Evolutionary conservation across 2,329 filamentous ascomycete species (phyloP), one percentile per base, ranked within the genome.

Genomic region (Thermothelomyces thermophilus): DNA sequence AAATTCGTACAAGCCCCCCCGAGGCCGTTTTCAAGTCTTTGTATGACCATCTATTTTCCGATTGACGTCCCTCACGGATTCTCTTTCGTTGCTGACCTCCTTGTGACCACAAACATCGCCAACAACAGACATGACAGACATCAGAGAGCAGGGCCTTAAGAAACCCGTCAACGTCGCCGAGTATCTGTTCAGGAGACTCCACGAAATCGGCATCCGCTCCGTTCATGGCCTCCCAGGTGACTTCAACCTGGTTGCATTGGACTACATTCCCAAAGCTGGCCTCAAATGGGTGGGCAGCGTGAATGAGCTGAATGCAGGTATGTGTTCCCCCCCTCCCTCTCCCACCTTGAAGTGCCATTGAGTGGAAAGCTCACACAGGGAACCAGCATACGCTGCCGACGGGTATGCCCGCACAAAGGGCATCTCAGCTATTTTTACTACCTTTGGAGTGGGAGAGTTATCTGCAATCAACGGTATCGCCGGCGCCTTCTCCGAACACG

Each of bases 301-400:
- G 57, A 87, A 87, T 61, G 84, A 87, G 65, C 74, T 87, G 51
- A 87, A 87, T 63, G 84, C 84, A 40, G 80, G 82, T 81, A 61
- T 66, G 73, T 17, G 54, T 46, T 46, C 37, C n/a, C n/a, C n/a
- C n/a, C n/a, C n/a, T n/a, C n/a, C n/a, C n/a, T n/a, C n/a, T 37
- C 24, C 17, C 13, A 33, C 45, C 43, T 28, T 1, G 16, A 22
- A 24, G 35, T 4, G n/a, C 7, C 11, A 5, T 4, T 5, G 14
- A 10, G 10, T 5, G 3, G 4, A 2, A 4, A 10, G 41, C 35
- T 41, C 13, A 34, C n/a, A 3, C n/a, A 6, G 16, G n/a, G n/a
- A n/a, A n/a, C 22, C 61, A 79, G 84, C 82, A 16, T 90, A 90
- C 61, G 85, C 86, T 24, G 84, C 86, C n/a, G 86, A 90, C 68